phyloP scores from a whole-genome alignment of 148 eudicot species.

The Simmondsia chinensis region DNA sequence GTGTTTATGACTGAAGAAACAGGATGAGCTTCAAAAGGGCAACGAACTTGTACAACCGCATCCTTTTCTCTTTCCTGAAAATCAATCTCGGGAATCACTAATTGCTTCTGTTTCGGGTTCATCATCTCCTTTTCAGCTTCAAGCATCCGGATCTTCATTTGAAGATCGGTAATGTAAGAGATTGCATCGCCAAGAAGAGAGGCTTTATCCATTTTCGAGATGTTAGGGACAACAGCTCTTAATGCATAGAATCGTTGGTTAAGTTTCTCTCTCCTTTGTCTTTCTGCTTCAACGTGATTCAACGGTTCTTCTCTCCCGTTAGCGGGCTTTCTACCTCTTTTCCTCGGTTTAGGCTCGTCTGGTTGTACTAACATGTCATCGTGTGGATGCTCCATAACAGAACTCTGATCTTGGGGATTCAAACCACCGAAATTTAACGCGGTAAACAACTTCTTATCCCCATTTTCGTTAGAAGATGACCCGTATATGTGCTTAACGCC shows the following conservation, averaged over 20 bases:
- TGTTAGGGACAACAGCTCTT: constrained; percentile 91
- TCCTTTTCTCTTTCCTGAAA: constrained; percentile 58
- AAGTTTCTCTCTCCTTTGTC: constrained; percentile 91
- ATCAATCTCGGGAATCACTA: constrained; percentile 42
- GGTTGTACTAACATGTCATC: constrained; percentile 33
- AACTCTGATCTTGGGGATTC: constrained; percentile 14
- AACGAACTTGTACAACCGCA: constrained; percentile 62
- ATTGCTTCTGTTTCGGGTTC: constrained; percentile 21
- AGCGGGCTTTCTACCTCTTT: constrained; percentile 87
- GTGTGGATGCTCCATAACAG: constrained; percentile 29
- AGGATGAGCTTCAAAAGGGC: constrained; percentile 73
- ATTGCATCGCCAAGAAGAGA: constrained; percentile 94
- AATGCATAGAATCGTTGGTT: constrained; percentile 92
- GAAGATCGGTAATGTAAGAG: constrained; percentile 74
- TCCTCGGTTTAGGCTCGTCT: constrained; percentile 63
- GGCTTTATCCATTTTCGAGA: constrained; percentile 97
- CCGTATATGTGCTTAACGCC: constrained; percentile 40
- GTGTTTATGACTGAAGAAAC: constrained; percentile 54
- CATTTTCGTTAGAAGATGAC: constrained; percentile 61
- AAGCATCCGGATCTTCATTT: constrained; percentile 50
- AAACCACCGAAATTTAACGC: constrained; percentile 36
- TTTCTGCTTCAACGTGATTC: constrained; percentile 88
- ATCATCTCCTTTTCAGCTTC: constrained; percentile 61
- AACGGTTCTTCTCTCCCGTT: constrained; percentile 86
- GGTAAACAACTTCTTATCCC: constrained; percentile 40